Conservation (phyloP, 371 early-diverging fungal species). For the Apophysomyces ossiformis region DNA sequence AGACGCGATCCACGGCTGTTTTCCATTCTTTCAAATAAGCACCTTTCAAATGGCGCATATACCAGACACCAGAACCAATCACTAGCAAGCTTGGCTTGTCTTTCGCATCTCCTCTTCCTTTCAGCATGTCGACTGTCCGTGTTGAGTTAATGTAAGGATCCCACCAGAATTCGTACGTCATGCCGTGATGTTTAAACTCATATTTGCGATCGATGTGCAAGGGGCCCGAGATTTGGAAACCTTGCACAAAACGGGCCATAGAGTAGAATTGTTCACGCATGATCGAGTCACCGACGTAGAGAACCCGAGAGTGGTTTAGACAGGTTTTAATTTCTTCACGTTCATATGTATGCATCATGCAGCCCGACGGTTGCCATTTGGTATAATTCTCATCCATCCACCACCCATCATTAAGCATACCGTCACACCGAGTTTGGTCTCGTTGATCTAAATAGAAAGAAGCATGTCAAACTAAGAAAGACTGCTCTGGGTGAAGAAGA, state of each 20-base stretch:
- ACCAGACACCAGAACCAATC: constrained; percentile 66
- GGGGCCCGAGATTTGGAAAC: constrained; percentile 30
- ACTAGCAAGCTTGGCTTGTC: constrained; percentile 46
- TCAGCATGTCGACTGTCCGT: constrained; percentile 27
- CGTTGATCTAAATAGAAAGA: constrained; percentile 30
- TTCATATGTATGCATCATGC: constrained; percentile 63
- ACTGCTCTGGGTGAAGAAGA: too few relatives aligned
- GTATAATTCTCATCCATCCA: constrained; percentile 47
- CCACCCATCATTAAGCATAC: constrained; percentile 55
- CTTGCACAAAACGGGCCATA: constrained; percentile 45
- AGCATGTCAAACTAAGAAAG: too few relatives aligned
- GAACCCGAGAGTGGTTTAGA: constrained; percentile 46
- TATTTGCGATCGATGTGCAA: constrained; percentile 38
- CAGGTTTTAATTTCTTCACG: constrained; percentile 50
- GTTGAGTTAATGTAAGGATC: constrained; percentile 69
- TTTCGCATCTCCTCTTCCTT: constrained; percentile 20
- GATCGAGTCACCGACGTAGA: constrained; percentile 75
- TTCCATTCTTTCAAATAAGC: constrained; percentile 56
- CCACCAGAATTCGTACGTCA: constrained; percentile 65
- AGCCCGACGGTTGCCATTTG: constrained; percentile 67
- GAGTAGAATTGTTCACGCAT: constrained; percentile 67
- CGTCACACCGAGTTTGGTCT: constrained; percentile 48
- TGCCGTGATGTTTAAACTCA: constrained; percentile 27
- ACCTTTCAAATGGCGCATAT: constrained; percentile 50
- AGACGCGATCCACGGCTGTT: constrained; percentile 42